Base-by-base conservation (phyloP, 2,329 filamentous ascomycete species). In the Didymella exigua region DNA sequence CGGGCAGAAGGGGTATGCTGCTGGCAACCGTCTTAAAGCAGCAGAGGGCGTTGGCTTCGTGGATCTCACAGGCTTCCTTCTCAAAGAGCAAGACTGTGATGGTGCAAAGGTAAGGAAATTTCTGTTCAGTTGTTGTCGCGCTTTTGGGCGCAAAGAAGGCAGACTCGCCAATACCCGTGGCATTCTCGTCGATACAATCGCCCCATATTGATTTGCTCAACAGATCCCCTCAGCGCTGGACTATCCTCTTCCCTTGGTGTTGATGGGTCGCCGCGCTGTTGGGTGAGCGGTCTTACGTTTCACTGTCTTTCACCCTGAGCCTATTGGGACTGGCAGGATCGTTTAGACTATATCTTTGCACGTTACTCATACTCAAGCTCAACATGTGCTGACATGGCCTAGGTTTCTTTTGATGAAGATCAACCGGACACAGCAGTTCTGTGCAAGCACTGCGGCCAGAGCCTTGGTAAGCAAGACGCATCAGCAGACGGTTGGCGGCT, bases 21-120 rank as follows among this genome's bases (percentile, higher is more conserved):
- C 92, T 26, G 87, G 87, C 38, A 92, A 87, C 63, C 84, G 82
- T 59, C 87, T 97, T 50, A 77, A 82, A 16, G 89, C 91, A 1
- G 82, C 83, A 30, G 54, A 80, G 7, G 84, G 87, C 0, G 81
- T 88, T 24, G 91, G 91, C 0, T 88, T 97, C 61, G 88, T 98
- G 47, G 92, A 96, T 70, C 79, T 92, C 38, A 86, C 87, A 26
- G 89, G 88, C 10, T 88, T 99, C 59, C 77, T 96, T 21, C 77
- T 98, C 38, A 76, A 82, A 0, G 81, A 86, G 57, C 74, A 77
- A 2, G 90, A 98, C 74, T 93, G 91, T 64, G 52, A 54, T 19
- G 70, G 75, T 56, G 63, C 77, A 45, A 66, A 77, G 77, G 78
- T 82, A 78, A 71, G 78, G 61, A 13, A 16, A 58, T 9, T 38